Base-by-base conservation (phyloP, 805 yeast species). In the Saccharomyces mikatae region DNA sequence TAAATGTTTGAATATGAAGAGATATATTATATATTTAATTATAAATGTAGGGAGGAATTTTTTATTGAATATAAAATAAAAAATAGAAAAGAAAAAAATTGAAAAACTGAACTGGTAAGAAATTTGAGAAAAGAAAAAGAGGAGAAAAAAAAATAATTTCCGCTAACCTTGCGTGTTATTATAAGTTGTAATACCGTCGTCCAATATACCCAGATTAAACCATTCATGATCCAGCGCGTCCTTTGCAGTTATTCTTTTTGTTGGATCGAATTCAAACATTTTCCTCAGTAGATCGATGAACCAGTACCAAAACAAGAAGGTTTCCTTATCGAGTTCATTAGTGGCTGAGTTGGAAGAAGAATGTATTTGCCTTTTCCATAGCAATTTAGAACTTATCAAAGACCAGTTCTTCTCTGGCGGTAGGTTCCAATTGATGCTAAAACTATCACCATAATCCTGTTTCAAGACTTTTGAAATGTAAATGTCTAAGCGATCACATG, bases 151-250 rank as follows among this genome's bases (percentile, higher is more conserved):
- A 5, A 28, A 28, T 8, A 8, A 31, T 6, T 14, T 24, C 36
- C 27, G 11, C 36, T 29, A 29, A 17, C 41, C 44, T 48, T 17
- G 24, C 13, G 31, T 48, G 52, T 50, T 58, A 60, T 32, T 64
- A 51, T 61, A 67, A 54, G 62, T 61, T 50, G 70, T 56, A 30
- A 66, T 69, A 32, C 82, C 86, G 56, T 80, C 84, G 68, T 81
- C 86, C 59, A 76, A 69, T 50, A 81, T 76, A 28, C 85, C 86
- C 56, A 77, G 74, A 58, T 77, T 76, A 68, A 95, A 84, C 87
- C 96, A 94, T 49, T 88, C 89, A 69, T 89, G 96, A 56, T 78
- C 76, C 60, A 89, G 75, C 0, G 95, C 94, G 58, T 86, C 85
- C 55, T 77, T 79, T 4, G 92, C 96, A 1, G 88, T 80, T 52